Conservation (phyloP, 306 rosid species). For the Echinosophora koreensis region DNA sequence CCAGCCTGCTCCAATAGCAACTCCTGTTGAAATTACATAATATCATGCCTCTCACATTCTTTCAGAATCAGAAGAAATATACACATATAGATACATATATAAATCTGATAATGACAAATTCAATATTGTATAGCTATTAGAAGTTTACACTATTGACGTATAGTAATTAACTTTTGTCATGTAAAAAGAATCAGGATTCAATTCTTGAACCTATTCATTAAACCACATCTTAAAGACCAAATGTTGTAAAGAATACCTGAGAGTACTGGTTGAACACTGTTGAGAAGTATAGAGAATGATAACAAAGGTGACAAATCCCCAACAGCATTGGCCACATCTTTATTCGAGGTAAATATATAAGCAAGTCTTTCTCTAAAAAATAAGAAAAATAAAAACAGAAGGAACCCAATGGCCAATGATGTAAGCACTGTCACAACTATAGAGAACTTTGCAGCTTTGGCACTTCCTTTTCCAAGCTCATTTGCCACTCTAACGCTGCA, state of each 20-base stretch:
- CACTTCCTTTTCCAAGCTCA: conserved; percentile 68
- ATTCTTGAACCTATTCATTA: not conserved
- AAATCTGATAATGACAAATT: too few relatives aligned
- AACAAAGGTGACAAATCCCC: conserved; percentile 61
- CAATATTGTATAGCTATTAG: too few relatives aligned
- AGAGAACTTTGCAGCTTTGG: conserved; percentile 65
- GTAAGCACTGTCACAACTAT: conserved; percentile 54
- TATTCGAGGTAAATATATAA: conserved; percentile 52
- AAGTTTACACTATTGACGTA: too few relatives aligned
- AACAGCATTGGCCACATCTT: conserved; percentile 54
- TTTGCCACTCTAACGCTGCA: conserved; percentile 68
- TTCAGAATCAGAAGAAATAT: too few relatives aligned
- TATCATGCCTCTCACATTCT: not conserved
- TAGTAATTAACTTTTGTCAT: not conserved
- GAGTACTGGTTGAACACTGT: conserved; percentile 69
- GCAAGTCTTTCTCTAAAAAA: conserved; percentile 56
- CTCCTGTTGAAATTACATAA: conserved; percentile 50
- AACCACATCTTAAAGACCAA: not conserved
- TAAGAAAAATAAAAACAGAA: conserved; percentile 57
- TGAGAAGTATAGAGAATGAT: conserved; percentile 62
- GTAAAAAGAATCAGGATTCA: not conserved
- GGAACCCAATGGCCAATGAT: conserved; percentile 50
- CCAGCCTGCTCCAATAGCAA: conserved; percentile 68
- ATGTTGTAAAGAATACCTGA: conserved; percentile 49
- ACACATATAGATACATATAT: too few relatives aligned